These are phyloP conservation scores for Talaromyces albobiverticillius DNA, from an alignment of 2,329 filamentous ascomycete species.

Conservation along the genomic window DNA sequence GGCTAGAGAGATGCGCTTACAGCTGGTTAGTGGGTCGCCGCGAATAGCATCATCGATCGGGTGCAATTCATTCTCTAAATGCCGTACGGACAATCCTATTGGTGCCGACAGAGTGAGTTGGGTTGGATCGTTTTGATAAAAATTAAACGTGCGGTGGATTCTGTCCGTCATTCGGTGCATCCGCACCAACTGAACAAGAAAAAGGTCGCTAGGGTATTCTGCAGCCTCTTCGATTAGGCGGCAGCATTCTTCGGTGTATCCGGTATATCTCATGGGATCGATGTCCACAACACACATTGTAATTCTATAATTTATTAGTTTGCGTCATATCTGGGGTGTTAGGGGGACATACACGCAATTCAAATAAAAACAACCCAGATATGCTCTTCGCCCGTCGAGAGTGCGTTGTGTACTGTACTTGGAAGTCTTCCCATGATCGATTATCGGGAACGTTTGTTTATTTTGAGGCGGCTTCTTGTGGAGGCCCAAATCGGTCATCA, in stretches of 20 bases:
- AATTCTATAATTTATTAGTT: conserved; percentile 16
- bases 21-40: neutral
- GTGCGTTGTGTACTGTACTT: conserved; percentile 36
- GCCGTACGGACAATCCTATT: neutral
- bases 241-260: conserved; percentile 53
- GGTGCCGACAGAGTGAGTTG: neutral
- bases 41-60: neutral
- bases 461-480: conserved; percentile 28
- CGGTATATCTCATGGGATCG: conserved; percentile 51
- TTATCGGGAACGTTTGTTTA: conserved; percentile 26
- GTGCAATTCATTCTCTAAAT: neutral
- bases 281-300: conserved; percentile 38
- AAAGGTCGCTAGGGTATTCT: conserved; percentile 49
- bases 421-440: conserved; percentile 40
- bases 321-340: neutral
- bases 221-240: conserved; percentile 41
- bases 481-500: conserved; percentile 49
- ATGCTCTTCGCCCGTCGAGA: conserved; percentile 52
- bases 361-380: conserved; percentile 56
- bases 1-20: neutral
- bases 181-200: conserved; percentile 48
- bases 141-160: conserved; percentile 36
- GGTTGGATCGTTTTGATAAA: conserved; percentile 18
- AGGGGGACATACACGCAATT: conserved; percentile 47
- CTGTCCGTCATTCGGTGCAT: conserved; percentile 52